Evolutionary conservation across 2,329 filamentous ascomycete species (phyloP), one percentile per base, ranked within the genome.

Genomic region (Aspergillus flavus): DNA sequence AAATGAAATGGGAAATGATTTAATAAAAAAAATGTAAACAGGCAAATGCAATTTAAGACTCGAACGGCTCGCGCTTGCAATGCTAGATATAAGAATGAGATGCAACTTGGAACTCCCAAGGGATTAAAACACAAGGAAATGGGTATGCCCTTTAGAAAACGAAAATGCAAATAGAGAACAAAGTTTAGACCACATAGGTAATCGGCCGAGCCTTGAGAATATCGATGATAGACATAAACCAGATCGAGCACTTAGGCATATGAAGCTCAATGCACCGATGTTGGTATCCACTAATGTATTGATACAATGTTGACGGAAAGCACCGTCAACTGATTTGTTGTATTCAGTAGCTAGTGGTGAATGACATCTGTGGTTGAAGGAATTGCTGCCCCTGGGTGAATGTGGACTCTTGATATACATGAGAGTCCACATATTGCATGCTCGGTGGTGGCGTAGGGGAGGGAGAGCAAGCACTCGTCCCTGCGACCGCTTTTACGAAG

Each of bases 41-140:
- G 61, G 58, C 57, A 71, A 66, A 71, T 72, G 70, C 65, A 70
- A 66, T 70, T 63, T 72, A 66, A 41, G 64, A 72, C 69, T 71
- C 66, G 64, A 73, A 79, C 75, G 76, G 76, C 76, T 79, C 75
- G 75, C 78, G 78, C 78, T 80, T 78, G 78, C 78, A 80, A 80
- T 80, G 78, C 78, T 78, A 80, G 76, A 76, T 76, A 71, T 74
- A 72, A 68, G 73, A 76, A 72, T 66, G 57, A 71, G 71, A 75
- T 74, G 73, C 72, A 76, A 71, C 71, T 73, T 65, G 71, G 70
- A 71, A 69, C 68, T 67, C 69, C 71, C 71, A 73, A 66, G 63
- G 69, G 63, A 69, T 69, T 67, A 69, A 71, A 71, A 71, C 65
- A 70, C 67, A 71, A 74, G 69, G 68, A 71, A 70, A 72, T 69